phyloP scores from a whole-genome alignment of 192 early-diverging fungal species.

The Jimgerdemannia flammicorona region DNA sequence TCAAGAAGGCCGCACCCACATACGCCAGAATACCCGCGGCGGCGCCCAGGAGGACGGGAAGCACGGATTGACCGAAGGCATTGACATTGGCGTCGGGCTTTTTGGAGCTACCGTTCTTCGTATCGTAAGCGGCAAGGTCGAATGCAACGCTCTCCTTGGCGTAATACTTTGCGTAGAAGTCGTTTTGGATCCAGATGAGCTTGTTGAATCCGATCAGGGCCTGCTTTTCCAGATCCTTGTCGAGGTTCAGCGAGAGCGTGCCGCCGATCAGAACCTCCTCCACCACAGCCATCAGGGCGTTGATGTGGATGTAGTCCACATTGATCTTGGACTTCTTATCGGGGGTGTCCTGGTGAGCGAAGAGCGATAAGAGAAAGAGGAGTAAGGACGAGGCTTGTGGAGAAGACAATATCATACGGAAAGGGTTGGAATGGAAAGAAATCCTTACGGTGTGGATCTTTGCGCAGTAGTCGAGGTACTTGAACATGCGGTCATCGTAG shows the following conservation, averaged over 20 bases:
- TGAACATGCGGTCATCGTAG: slow-evolving; percentile 53
- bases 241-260: slow-evolving; percentile 45
- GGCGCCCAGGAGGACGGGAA: too few species aligned
- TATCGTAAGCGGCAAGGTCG: too few species aligned
- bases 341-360: slow-evolving; percentile 61
- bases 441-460: slow-evolving; percentile 35
- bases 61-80: too few species aligned
- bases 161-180: slow-evolving; percentile 76
- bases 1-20: too few species aligned
- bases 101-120: too few species aligned
- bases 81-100: too few species aligned
- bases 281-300: slow-evolving; percentile 70
- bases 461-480: slow-evolving; percentile 79
- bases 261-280: slow-evolving; percentile 52
- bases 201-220: slow-evolving; percentile 72
- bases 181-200: slow-evolving; percentile 84
- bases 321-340: slow-evolving; percentile 74
- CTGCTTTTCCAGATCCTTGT: slow-evolving; percentile 48
- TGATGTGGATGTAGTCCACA: slow-evolving; percentile 80
- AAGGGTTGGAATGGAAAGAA: too few species aligned
- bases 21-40: too few species aligned
- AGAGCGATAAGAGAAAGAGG: too few species aligned
- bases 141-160: slow-evolving; percentile 47
- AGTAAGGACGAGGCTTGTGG: too few species aligned
- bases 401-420: too few species aligned